These are phyloP conservation scores for Galeopsis tetrahit DNA, from an alignment of 257 asterid genomes.

Conservation along the genomic window DNA sequence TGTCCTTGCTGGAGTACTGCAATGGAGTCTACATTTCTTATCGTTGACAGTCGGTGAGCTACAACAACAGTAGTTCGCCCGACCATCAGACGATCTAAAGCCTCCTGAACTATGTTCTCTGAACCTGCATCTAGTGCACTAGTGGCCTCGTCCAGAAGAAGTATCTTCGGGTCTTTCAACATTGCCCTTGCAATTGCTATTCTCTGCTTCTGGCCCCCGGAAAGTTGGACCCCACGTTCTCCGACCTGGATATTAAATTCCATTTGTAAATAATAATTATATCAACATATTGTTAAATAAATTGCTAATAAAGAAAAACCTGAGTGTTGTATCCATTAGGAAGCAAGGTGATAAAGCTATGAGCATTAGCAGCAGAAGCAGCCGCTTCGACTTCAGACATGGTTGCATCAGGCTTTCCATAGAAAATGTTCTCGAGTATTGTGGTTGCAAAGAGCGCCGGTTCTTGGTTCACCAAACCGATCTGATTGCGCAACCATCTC, in stretches of 20 bases:
- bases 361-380: conserved; percentile 94
- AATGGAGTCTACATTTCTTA: conserved; percentile 85
- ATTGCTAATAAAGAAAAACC: conserved; percentile 42
- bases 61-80: conserved; percentile 94
- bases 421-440: conserved; percentile 86
- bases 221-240: conserved; percentile 95
- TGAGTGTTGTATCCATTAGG: conserved; percentile 95
- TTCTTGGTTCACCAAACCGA: conserved; percentile 98
- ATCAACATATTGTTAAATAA: neutral
- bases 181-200: conserved; percentile 93
- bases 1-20: conserved; percentile 95
- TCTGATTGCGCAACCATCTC: conserved; percentile 90
- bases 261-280: neutral
- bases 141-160: conserved; percentile 92
- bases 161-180: conserved; percentile 89
- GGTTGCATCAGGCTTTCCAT: conserved; percentile 95
- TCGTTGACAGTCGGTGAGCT: conserved; percentile 94
- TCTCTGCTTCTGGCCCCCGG: conserved; percentile 98
- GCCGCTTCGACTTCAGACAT: conserved; percentile 94
- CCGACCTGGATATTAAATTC: conserved; percentile 63
- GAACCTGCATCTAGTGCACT: conserved; percentile 97
- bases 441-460: conserved; percentile 99
- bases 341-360: conserved; percentile 83
- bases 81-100: conserved; percentile 87
- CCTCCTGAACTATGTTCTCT: conserved; percentile 91